Evolutionary conservation across 23 red algal genomes (phyloP).

Genomic region (Chondrus crispus): DNA sequence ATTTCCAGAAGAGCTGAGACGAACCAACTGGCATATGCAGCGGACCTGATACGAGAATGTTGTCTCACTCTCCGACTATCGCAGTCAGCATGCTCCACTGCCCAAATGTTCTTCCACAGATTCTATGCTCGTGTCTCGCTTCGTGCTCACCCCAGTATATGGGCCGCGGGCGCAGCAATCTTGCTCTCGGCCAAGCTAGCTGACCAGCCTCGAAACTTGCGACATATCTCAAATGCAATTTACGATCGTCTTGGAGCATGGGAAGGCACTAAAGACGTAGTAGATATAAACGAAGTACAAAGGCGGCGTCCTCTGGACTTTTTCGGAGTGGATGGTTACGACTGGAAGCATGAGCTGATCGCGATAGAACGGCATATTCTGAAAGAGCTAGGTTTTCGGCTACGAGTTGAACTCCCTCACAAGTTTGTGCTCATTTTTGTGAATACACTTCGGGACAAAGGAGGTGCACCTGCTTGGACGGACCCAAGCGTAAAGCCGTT

Average conservation of each 20-base stretch:
- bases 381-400: constrained; percentile 57
- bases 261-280: neutral
- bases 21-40: constrained; percentile 34
- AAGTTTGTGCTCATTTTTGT: constrained; percentile 68
- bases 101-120: constrained; percentile 56
- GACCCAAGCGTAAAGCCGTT: neutral
- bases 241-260: constrained; percentile 12
- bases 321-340: constrained; percentile 51
- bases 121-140: constrained; percentile 44
- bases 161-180: constrained; percentile 32
- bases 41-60: constrained; percentile 43
- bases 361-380: constrained; percentile 62
- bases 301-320: constrained; percentile 31
- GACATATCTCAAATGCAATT: constrained; percentile 43
- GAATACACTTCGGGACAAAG: constrained; percentile 62
- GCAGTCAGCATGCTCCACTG: constrained; percentile 11
- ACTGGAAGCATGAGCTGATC: constrained; percentile 71
- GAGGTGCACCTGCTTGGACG: constrained; percentile 32
- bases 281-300: neutral
- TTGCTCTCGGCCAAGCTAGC: constrained; percentile 37
- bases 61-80: constrained; percentile 13
- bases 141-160: constrained; percentile 3
- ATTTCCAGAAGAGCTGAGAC: neutral
- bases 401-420: constrained; percentile 57
- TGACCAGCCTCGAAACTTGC: constrained; percentile 7